A percentile compares a stretch with the other conserved stretches of the same genome.
These are phyloP conservation scores for Candida sp. DNA, from an alignment of 1,139 yeast species.

Conservation along the genomic window DNA sequence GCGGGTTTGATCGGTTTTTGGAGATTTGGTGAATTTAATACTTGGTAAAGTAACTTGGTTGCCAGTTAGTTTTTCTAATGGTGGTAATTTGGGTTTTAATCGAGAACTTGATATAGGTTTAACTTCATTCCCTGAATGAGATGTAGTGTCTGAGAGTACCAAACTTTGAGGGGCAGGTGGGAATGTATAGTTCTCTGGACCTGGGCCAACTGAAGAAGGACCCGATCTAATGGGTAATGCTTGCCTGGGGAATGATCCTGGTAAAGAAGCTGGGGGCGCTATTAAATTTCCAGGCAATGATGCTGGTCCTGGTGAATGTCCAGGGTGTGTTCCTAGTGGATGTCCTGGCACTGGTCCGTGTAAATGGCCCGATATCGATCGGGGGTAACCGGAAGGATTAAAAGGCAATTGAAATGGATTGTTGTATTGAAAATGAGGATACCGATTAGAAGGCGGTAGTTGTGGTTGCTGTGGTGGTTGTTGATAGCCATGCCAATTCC, in stretches of 20 bases:
- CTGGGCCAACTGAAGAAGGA: neutral
- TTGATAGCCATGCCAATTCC: neutral
- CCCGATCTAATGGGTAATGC: neutral
- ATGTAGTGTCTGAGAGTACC: neutral
- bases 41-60: constrained; percentile 1
- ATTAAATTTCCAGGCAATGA: neutral
- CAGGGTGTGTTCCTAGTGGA: neutral
- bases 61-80: neutral
- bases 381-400: neutral
- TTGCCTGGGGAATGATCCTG: neutral
- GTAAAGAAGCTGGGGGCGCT: neutral
- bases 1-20: neutral
- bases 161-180: neutral
- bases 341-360: neutral
- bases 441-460: neutral
- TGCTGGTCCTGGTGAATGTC: neutral
- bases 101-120: constrained; percentile 4
- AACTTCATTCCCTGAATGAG: neutral
- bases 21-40: constrained; percentile 3
- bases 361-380: neutral
- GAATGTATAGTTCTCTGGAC: neutral
- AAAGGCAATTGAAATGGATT: neutral
- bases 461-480: neutral
- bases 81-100: neutral
- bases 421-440: neutral